Evolutionary conservation across 2,329 filamentous ascomycete species (phyloP).

Genomic region (Aphanoascus verrucosus): DNA sequence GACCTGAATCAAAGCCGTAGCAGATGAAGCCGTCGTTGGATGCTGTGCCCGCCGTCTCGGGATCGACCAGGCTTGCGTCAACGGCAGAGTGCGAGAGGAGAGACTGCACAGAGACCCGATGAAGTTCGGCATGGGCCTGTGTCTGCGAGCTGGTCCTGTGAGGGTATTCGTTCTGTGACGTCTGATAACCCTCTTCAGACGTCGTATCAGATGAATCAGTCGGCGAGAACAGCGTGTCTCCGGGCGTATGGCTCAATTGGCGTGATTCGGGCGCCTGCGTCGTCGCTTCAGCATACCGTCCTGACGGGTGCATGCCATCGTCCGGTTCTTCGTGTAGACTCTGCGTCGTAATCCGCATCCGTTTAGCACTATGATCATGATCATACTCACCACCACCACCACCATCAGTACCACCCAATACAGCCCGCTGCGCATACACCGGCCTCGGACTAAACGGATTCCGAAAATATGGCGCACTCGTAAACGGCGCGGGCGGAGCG

Average conservation of each 20-base stretch:
- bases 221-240: not conserved
- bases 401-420: not conserved
- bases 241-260: not conserved
- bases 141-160: not conserved
- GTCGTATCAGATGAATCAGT: conserved; percentile 6
- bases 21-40: conserved; percentile 27
- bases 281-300: too few species aligned
- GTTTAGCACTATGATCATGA: conserved; percentile 8
- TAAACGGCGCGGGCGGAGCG: not conserved
- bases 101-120: conserved; percentile 55
- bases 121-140: conserved; percentile 32
- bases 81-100: conserved; percentile 44
- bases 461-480: not conserved
- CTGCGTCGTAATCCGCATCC: conserved; percentile 1
- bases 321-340: not conserved
- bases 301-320: too few species aligned
- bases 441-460: conserved; percentile 3
- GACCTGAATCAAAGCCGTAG: conserved; percentile 63
- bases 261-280: not conserved
- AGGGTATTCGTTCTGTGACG: not conserved
- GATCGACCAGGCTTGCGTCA: not conserved
- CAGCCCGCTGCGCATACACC: not conserved
- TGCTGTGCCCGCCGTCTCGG: not conserved
- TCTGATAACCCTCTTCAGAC: conserved; percentile 5
- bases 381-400: not conserved